Evolutionary conservation across 1,284 basidiomycete genomes (phyloP), one percentile per base, ranked within the genome.

Genomic region (Tilletia walkeri): DNA sequence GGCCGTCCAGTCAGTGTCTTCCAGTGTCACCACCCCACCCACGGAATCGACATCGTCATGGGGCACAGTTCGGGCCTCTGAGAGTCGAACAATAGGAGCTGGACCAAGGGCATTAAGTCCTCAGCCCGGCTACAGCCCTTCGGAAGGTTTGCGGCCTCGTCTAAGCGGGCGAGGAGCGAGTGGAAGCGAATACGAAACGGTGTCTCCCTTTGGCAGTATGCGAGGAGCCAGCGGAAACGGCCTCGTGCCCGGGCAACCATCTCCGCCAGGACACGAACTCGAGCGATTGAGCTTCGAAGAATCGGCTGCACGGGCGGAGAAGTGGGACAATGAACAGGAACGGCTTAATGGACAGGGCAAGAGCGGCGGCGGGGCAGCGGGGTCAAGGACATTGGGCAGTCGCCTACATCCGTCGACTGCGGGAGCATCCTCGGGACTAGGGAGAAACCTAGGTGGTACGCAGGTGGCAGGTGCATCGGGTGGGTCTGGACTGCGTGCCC

Each of bases 1-100:
- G 14, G 76, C 74, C 3, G 36, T 63, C 59, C 59, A 63, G 36
- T 63, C 59, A 6, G 59, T 63, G 0, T 63, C 59, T 4, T 38
- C 59, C 36, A 39, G 59, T 20, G 34, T 34, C 4, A 39, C 34
- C 36, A 18, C 38, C 34, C 12, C 50, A 18, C 50, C 50, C 18
- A 18, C 50, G 50, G 50, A 24, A 1, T 18, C 16, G 50, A 24
- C 6, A 24, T 53, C 41, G 41, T 1, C 41, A 9, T 45, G 41
- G 41, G 41, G 9, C 41, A 45, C 41, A 45, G 41, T 45, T 45
- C 41, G 41, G 9, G 41, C 41, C 41, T 45, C 41, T 1, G 41
- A 45, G 14, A 45, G 41, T 45, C 41, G 41, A 14, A 45, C 41
- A 14, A 45, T 45, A 45, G 41, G 41, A 45, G 41, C 41, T 14